Conservation (phyloP, 2,329 filamentous ascomycete genomes). For the Aureobasidium melanogenum region DNA sequence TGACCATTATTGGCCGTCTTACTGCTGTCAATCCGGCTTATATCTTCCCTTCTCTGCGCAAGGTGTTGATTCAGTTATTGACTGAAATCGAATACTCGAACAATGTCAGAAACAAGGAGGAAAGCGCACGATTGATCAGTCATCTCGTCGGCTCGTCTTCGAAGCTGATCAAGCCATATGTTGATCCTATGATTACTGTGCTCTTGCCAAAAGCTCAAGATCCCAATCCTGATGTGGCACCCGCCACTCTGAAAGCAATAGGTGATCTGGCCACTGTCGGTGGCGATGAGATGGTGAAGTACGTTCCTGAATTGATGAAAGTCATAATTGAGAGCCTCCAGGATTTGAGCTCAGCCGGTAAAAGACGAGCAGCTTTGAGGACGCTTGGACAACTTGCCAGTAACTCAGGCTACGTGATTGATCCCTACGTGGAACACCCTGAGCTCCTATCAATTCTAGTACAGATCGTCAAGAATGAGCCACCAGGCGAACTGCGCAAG, state of each 20-base stretch:
- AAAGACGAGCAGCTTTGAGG: constrained; percentile 83
- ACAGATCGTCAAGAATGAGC: constrained; percentile 88
- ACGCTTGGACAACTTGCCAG: constrained; percentile 88
- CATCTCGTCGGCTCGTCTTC: constrained; percentile 89
- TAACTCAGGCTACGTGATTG: constrained; percentile 95
- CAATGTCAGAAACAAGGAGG: constrained; percentile 87
- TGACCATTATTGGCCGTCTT: constrained; percentile 89
- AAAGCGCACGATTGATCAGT: constrained; percentile 87
- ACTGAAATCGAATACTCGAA: constrained; percentile 96
- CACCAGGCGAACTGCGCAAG: constrained; percentile 73
- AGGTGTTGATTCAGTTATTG: constrained; percentile 89
- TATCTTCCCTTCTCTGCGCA: constrained; percentile 89
- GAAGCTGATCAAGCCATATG: constrained; percentile 87
- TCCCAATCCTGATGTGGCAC: constrained; percentile 74
- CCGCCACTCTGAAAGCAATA: constrained; percentile 89
- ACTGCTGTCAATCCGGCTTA: constrained; percentile 91
- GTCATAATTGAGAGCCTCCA: constrained; percentile 90
- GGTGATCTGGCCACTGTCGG: constrained; percentile 91
- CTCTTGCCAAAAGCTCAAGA: constrained; percentile 90
- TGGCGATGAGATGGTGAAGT: constrained; percentile 84
- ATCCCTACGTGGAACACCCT: constrained; percentile 90
- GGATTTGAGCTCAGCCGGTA: constrained; percentile 81
- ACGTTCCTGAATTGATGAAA: constrained; percentile 87
- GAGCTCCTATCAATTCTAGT: constrained; percentile 87
- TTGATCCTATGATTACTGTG: constrained; percentile 91